Base-by-base conservation (phyloP, 805 yeast species). In the Spathaspora sp. region DNA sequence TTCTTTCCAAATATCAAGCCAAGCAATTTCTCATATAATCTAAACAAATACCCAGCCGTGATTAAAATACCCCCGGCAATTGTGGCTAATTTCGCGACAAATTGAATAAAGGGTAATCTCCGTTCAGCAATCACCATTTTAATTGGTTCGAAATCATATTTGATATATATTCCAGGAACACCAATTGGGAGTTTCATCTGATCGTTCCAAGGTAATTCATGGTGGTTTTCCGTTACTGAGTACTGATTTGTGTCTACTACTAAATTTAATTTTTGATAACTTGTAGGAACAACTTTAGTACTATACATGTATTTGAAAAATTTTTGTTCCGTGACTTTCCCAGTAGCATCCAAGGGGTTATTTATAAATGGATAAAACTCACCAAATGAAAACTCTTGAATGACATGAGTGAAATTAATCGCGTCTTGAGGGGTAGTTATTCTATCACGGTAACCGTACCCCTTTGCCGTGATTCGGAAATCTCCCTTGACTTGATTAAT, bases 361-460 rank as follows among this genome's bases (percentile, higher is more conserved):
- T 86, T 78, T 55, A 92, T 76, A 59, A 80, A 86, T 2, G 99
- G 97, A 62, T 83, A 91, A 67, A 87, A 91, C 38, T 83, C 89
- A 12, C 99, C 99, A 69, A 85, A 93, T 10, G 97, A 90, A 55
- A 91, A 81, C 66, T 93, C 98, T 53, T 81, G 81, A 53, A 94
- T 85, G 5, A 82, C 82, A 68, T 94, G 99, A 0, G 96, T 80
- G 64, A 93, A 87, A 62, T 93, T 88, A 52, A 89, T 69, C 19
- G 77, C 69, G 40, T 81, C 81, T 7, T 61, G 32, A 0, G 80
- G 81, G 10, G 78, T 75, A 43, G 69, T 67, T 45, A 80, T 70
- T 52, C 80, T 67, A 54, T 78, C 84, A 19, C 59, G 48, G 55
- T 84, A 85, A 1, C 89, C 92, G 55, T 72, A 71, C 0, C 96